Base-by-base conservation (phyloP, 164 flowering plant species). In the Annona squamosa region DNA sequence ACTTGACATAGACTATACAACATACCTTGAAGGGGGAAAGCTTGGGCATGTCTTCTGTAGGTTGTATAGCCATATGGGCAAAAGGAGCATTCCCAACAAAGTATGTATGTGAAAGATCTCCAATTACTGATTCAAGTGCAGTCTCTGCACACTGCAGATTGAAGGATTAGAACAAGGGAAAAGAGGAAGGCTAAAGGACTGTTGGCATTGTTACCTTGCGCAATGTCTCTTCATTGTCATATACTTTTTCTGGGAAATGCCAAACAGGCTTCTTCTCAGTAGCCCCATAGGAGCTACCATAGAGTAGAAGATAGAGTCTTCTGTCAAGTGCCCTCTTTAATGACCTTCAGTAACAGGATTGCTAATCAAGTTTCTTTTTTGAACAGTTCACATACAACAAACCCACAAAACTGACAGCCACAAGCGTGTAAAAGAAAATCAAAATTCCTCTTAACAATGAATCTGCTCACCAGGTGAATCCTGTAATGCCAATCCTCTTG, bases 11-110 rank as follows among this genome's bases (percentile, higher is more conserved):
- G 13, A 52, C 9, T 5, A 52, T 52, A 16, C 9, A 52, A 16
- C 3, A 64, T 90, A 92, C 98, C 99, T 91, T 94, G 26, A 86
- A 81, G 47, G 89, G 70, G 43, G 85, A 75, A 73, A 76, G 17
- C 13, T 75, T 84, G 47, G 80, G 67, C 1, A 16, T 72, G 46
- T 79, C 76, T 44, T 87, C 90, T n/a, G 84, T 75, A 64, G 90
- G 84, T 48, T 82, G 85, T 70, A 86, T 68, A 68, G 74, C 86
- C 84, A 85, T 85, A 82, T 93, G 98, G 59, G 90, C 98, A 82
- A 95, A 86, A 4, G 98, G 99, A 77, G 97, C 97, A 86, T 95
- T 95, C 62, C 99, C 99, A 73, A 93, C 97, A 83, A 95, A 95
- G 77, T 93, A 95, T 63, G 98, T 91, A 67, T 91, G 79, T 1